Evolutionary conservation across 2,329 filamentous ascomycete species (phyloP).

Genomic region (Coniochaeta sp.): DNA sequence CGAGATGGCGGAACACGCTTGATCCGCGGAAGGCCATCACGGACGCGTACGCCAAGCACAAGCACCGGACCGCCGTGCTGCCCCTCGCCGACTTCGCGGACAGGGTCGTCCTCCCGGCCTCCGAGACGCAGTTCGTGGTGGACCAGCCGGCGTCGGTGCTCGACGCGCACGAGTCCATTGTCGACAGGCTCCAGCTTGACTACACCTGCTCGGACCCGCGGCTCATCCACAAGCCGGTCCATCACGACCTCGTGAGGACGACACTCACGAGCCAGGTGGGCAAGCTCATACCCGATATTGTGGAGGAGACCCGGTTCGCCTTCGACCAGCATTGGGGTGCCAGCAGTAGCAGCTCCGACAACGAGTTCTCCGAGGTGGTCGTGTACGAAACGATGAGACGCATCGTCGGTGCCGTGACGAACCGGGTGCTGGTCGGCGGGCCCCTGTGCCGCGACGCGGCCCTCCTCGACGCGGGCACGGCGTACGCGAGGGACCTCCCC

Average conservation of each 20-base stretch:
- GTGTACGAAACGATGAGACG: slow-evolving; percentile 18
- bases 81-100: slow-evolving; percentile 15
- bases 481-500: slow-evolving; percentile 18
- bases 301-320: slow-evolving; percentile 18
- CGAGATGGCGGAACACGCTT: slow-evolving; percentile 21
- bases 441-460: slow-evolving; percentile 19
- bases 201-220: slow-evolving; percentile 22
- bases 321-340: slow-evolving; percentile 20
- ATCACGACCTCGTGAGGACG: no score
- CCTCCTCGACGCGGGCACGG: slow-evolving; percentile 16
- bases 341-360: no score
- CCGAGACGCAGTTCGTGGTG: slow-evolving; percentile 21
- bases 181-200: slow-evolving; percentile 18
- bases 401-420: slow-evolving; percentile 21
- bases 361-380: slow-evolving; percentile 12
- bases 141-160: slow-evolving; percentile 22
- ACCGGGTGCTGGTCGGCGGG: slow-evolving; percentile 23
- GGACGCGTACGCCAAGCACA: slow-evolving; percentile 17
- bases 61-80: slow-evolving; percentile 17
- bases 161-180: slow-evolving; percentile 13
- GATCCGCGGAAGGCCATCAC: slow-evolving; percentile 20
- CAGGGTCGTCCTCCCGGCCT: slow-evolving; percentile 19
- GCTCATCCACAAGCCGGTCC: no score
- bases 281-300: slow-evolving; percentile 21
- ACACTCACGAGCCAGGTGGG: no score